A percentile compares a stretch with the other conserved stretches of the same genome.
Evolutionary conservation across 306 rosid genomes (phyloP).

Genomic region (Carpinus fangiana): DNA sequence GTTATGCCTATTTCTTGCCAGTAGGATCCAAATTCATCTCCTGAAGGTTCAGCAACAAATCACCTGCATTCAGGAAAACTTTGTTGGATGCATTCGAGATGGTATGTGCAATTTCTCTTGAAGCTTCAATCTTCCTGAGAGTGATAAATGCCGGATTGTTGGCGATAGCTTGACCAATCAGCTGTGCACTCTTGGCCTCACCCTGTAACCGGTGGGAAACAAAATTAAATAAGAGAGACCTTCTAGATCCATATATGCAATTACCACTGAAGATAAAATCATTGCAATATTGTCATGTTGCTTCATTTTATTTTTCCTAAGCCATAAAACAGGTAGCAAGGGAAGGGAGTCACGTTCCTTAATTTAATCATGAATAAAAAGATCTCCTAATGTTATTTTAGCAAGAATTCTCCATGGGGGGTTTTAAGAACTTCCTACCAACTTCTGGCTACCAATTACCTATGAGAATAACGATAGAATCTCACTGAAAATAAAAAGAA

Average conservation of each 20-base stretch:
- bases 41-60: slow-evolving; percentile 83
- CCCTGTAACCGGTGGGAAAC: slow-evolving; percentile 45
- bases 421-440: not conserved
- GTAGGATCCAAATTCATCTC: slow-evolving; percentile 50
- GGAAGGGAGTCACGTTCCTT: not conserved
- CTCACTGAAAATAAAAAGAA: not conserved
- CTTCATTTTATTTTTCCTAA: not conserved
- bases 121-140: slow-evolving; percentile 88
- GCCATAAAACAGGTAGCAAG: too few species aligned
- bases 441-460: not conserved
- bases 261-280: not conserved
- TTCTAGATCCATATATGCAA: slow-evolving; percentile 1
- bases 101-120: slow-evolving; percentile 76
- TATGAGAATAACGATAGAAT: not conserved
- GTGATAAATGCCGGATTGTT: slow-evolving; percentile 77
- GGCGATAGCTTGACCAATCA: slow-evolving; percentile 81
- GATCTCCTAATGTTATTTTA: not conserved
- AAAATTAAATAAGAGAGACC: not conserved
- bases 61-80: slow-evolving; percentile 62
- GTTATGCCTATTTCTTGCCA: slow-evolving; percentile 32
- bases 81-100: slow-evolving; percentile 63
- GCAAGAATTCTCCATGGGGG: not conserved
- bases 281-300: not conserved
- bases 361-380: not conserved
- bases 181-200: slow-evolving; percentile 79